Conservation (phyloP, 495 filamentous ascomycete genomes). For the Pyronema omphalodes region DNA sequence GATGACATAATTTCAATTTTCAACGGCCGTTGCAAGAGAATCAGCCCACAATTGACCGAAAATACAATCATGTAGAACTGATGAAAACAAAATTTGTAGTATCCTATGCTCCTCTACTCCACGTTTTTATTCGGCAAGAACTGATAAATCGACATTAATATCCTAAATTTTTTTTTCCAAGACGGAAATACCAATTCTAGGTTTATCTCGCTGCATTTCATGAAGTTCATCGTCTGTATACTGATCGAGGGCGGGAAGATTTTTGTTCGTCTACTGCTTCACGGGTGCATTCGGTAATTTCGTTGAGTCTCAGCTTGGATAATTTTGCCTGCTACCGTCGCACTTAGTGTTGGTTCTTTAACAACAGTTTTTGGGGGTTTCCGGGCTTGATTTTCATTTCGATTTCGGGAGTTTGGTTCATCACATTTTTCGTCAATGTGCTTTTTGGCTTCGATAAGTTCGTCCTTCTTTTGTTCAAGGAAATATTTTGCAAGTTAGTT, state of each 20-base stretch:
- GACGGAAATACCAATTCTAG: conserved; percentile 73
- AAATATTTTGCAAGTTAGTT: conserved; percentile 26
- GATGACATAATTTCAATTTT: too few species aligned
- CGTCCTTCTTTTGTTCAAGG: conserved; percentile 59
- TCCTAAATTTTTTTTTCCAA: conserved; percentile 89
- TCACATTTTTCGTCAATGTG: conserved; percentile 74
- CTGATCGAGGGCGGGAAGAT: background rate
- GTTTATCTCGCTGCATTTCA: conserved; percentile 70
- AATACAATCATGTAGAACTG: too few species aligned
- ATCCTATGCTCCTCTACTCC: conserved; percentile 75
- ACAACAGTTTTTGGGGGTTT: conserved; percentile 76
- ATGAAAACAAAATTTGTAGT: too few species aligned
- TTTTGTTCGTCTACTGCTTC: background rate
- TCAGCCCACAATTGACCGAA: too few species aligned
- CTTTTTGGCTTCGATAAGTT: conserved; percentile 57
- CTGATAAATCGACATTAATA: conserved; percentile 70
- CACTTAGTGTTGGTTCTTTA: conserved; percentile 69
- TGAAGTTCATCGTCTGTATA: conserved; percentile 49
- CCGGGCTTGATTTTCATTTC: conserved; percentile 97
- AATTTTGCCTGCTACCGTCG: conserved; percentile 80
- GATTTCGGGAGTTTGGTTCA: conserved; percentile 85
- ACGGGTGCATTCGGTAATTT: conserved; percentile 49
- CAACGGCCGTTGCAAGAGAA: too few species aligned
- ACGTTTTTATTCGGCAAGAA: conserved; percentile 83
- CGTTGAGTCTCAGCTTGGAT: conserved; percentile 57